Percentiles rank a stretch among this genome's conserved stretches.
phyloP scores from a whole-genome alignment of 192 early-diverging fungal genomes.

The Backusella parvicylindrica region DNA sequence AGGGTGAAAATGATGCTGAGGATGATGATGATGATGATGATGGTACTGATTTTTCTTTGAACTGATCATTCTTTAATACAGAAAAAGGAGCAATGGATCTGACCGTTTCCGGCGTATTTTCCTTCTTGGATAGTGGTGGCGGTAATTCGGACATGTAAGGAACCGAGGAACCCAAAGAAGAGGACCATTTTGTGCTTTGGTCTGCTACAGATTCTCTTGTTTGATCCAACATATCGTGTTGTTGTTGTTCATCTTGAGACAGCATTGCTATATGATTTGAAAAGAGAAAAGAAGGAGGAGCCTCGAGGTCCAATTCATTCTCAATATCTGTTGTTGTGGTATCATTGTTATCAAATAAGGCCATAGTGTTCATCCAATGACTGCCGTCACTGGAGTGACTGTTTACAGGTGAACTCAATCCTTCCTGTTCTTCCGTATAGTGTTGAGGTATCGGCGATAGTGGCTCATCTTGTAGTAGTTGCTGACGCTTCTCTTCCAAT shows the following conservation, averaged over 20 bases:
- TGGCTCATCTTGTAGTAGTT: background rate
- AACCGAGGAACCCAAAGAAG: background rate
- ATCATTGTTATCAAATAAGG: conserved; percentile 5
- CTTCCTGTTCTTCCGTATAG: background rate
- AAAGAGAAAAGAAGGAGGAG: conserved; percentile 3
- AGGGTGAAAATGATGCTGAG: background rate
- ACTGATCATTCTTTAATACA: background rate
- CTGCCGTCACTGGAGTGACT: conserved; percentile 1
- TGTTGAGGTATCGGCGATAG: background rate
- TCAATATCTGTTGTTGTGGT: background rate
- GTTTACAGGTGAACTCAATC: background rate
- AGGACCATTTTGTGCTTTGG: background rate
- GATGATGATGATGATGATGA: background rate
- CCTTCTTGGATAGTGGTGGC: background rate
- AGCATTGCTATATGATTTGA: background rate
- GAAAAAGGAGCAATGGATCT: background rate
- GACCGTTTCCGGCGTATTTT: background rate
- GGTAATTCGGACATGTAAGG: background rate
- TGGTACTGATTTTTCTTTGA: background rate
- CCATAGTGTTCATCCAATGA: background rate
- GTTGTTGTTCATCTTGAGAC: background rate
- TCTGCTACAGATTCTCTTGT: background rate
- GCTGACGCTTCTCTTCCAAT: background rate
- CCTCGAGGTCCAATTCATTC: background rate
- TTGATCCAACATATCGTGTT: background rate